These are phyloP conservation scores for Mortierella sp. DNA, from an alignment of 371 early-diverging fungal genomes.

Conservation along the genomic window DNA sequence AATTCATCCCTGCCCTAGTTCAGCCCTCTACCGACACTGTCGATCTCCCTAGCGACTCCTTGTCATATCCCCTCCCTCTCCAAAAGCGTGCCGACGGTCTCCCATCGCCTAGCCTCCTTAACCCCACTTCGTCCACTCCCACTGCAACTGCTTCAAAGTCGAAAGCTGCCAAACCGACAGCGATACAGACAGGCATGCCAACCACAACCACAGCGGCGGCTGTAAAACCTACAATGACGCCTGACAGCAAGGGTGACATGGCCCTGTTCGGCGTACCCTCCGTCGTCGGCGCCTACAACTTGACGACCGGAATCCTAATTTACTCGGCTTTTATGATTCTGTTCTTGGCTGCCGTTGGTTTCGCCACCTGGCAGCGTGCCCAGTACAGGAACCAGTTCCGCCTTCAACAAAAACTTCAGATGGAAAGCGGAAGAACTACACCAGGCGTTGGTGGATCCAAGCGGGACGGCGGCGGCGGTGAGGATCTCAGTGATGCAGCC, in stretches of 20 bases:
- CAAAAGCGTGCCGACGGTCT: not conserved
- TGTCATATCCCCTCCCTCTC: not conserved
- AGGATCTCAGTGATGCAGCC: constrained; percentile 40
- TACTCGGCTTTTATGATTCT: constrained; percentile 41
- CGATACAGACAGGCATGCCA: constrained; percentile 11
- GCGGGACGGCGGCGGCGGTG: constrained; percentile 19
- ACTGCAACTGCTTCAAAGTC: constrained; percentile 10
- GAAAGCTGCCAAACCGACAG: not conserved
- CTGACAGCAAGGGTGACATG: constrained; percentile 37
- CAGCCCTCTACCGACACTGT: not conserved
- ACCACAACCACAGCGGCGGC: constrained; percentile 18
- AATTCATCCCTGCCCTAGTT: not conserved
- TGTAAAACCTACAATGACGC: constrained; percentile 11
- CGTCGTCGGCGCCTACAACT: constrained; percentile 35
- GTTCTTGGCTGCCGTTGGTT: constrained; percentile 32
- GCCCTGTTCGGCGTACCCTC: constrained; percentile 52
- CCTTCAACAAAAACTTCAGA: constrained; percentile 22
- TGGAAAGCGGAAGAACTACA: constrained; percentile 28
- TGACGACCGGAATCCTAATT: constrained; percentile 46
- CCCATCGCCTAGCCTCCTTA: not conserved
- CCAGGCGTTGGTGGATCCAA: constrained; percentile 18
- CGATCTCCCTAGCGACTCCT: not conserved
- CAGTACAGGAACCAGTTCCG: constrained; percentile 51
- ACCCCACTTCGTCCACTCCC: not conserved
- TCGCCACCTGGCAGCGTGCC: constrained; percentile 44